Evolutionary conservation across 176 grass and related monocot genomes (phyloP).

Genomic region (Phoenix dactylifera): DNA sequence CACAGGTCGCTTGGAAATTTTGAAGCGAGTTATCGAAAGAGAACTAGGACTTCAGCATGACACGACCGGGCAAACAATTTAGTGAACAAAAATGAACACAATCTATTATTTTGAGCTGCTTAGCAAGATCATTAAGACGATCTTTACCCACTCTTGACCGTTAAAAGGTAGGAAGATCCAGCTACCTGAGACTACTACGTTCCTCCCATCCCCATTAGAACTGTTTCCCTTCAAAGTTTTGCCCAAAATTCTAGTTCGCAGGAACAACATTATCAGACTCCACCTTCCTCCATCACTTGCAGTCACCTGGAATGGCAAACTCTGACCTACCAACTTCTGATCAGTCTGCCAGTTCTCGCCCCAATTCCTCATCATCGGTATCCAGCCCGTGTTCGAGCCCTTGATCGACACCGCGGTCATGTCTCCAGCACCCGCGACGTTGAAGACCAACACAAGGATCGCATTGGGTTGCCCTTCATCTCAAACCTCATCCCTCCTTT

Average conservation of each 20-base stretch:
- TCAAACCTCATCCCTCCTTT: constrained; percentile 23
- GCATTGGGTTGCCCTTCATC: constrained; percentile 22
- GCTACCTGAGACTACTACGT: too few relatives aligned
- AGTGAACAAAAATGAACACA: too few relatives aligned
- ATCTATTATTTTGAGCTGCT: too few relatives aligned
- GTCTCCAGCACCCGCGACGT: constrained; percentile 25
- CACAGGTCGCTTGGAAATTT: too few relatives aligned
- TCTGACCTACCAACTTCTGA: constrained; percentile 13
- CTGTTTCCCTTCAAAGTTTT: constrained; percentile 2
- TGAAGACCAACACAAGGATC: constrained; percentile 30
- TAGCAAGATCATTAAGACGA: too few relatives aligned
- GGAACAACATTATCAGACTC: constrained; percentile 24
- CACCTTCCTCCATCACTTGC: constrained; percentile 16
- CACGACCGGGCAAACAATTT: too few relatives aligned
- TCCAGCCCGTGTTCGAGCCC: constrained; percentile 21
- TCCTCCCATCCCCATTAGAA: not conserved
- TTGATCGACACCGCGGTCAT: constrained; percentile 14
- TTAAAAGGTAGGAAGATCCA: too few relatives aligned
- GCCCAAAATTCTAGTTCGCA: constrained; percentile 25
- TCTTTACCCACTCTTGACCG: too few relatives aligned
- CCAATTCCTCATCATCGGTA: constrained; percentile 24
- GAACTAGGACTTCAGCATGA: too few relatives aligned
- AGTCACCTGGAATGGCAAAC: constrained; percentile 17
- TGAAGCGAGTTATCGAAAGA: too few relatives aligned
- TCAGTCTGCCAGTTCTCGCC: constrained; percentile 29